Conservation (phyloP, 2,329 filamentous ascomycete species). For the Fusarium nisikadoi region DNA sequence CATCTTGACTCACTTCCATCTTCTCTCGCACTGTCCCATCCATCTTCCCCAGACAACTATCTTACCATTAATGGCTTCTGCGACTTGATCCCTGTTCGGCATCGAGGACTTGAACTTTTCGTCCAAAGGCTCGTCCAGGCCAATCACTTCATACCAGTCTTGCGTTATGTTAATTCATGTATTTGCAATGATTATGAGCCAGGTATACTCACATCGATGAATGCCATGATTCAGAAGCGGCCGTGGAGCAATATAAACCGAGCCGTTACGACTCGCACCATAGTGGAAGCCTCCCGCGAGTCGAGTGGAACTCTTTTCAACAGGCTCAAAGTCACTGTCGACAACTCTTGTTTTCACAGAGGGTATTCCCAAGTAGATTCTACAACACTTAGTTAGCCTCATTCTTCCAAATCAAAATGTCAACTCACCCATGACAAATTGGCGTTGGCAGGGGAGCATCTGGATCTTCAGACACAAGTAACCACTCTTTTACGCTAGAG, state of each 20-base stretch:
- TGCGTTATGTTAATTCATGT: neutral
- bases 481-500: slow-evolving; percentile 55
- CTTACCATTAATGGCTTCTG: slow-evolving; percentile 57
- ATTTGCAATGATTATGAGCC: neutral
- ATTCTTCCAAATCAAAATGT: too few species aligned
- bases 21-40: slow-evolving; percentile 58
- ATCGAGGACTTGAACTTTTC: slow-evolving; percentile 49
- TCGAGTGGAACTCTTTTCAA: slow-evolving; percentile 41
- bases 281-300: slow-evolving; percentile 60
- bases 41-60: slow-evolving; percentile 62
- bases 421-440: slow-evolving; percentile 56
- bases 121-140: slow-evolving; percentile 57
- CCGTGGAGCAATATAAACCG: slow-evolving; percentile 57
- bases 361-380: slow-evolving; percentile 41
- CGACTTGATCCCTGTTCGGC: slow-evolving; percentile 56
- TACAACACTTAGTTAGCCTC: slow-evolving; percentile 1
- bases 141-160: slow-evolving; percentile 62
- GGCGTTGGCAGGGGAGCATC: slow-evolving; percentile 58
- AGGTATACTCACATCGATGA: slow-evolving; percentile 57
- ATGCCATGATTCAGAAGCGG: slow-evolving; percentile 62
- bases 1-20: slow-evolving; percentile 39
- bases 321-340: slow-evolving; percentile 51
- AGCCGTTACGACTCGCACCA: slow-evolving; percentile 54
- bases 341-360: slow-evolving; percentile 29
- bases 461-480: slow-evolving; percentile 59